These are phyloP conservation scores for Adansonia madagascariensis DNA, from an alignment of 441 rosid genomes.

Conservation along the genomic window DNA sequence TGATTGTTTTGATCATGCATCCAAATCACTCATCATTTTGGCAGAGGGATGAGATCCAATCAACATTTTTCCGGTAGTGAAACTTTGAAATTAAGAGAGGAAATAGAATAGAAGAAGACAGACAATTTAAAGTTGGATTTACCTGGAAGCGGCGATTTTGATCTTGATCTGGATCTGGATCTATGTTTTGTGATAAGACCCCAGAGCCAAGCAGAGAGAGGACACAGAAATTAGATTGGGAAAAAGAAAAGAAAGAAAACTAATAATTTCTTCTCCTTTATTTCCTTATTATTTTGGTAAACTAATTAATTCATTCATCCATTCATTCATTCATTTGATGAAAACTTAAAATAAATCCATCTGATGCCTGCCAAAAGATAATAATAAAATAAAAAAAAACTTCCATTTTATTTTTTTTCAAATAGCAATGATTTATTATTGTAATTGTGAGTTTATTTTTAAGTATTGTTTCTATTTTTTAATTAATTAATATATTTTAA, in stretches of 20 bases:
- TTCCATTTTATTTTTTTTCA: too few relatives aligned
- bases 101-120: not conserved
- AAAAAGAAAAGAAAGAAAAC: not conserved
- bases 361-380: too few relatives aligned
- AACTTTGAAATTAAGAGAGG: not conserved
- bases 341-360: too few relatives aligned
- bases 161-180: not conserved
- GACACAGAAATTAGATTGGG: not conserved
- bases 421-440: too few relatives aligned
- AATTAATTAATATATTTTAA: too few relatives aligned
- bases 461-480: too few relatives aligned
- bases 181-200: constrained; percentile 1
- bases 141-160: constrained; percentile 8
- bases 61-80: not conserved
- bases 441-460: too few relatives aligned
- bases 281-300: too few relatives aligned
- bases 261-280: not conserved
- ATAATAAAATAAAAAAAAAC: too few relatives aligned
- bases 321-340: too few relatives aligned
- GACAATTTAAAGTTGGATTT: not conserved
- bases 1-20: not conserved
- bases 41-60: not conserved
- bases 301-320: too few relatives aligned
- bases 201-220: not conserved
- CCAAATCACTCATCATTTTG: not conserved